These are phyloP conservation scores for Tagetes patula DNA, from an alignment of 129 eudicot genomes.

Conservation along the genomic window DNA sequence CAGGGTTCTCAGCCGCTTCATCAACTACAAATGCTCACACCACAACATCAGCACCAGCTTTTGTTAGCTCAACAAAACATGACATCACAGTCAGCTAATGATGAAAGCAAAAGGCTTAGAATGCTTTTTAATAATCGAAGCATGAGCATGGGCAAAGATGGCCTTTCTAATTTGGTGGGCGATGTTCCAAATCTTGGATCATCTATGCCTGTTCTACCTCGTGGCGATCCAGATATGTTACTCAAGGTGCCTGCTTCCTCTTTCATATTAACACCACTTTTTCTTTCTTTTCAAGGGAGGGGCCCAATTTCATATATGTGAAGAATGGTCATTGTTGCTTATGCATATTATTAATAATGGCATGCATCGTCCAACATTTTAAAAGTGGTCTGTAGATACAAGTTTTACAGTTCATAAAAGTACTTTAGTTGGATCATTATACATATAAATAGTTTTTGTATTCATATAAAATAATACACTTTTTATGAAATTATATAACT, in stretches of 20 bases:
- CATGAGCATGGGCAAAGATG: slow-evolving; percentile 72
- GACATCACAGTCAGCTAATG: slow-evolving; percentile 83
- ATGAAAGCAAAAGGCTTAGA: slow-evolving; percentile 83
- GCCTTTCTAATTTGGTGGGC: slow-evolving; percentile 66
- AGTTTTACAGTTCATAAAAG: no score
- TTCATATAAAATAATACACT: not conserved
- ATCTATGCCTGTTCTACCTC: slow-evolving; percentile 66
- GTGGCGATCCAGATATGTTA: slow-evolving; percentile 78
- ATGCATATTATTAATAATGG: no score
- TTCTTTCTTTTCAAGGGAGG: no score
- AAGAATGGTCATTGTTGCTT: no score
- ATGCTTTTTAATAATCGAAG: slow-evolving; percentile 77
- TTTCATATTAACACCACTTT: not conserved
- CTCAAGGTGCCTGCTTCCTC: slow-evolving; percentile 49
- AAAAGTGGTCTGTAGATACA: no score
- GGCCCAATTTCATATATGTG: no score
- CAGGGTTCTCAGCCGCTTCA: slow-evolving; percentile 89
- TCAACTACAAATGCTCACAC: slow-evolving; percentile 86
- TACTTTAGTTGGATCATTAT: not conserved
- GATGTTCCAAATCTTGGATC: slow-evolving; percentile 85
- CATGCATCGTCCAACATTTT: no score
- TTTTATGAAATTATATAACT: not conserved
- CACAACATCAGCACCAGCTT: slow-evolving; percentile 96
- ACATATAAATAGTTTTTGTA: not conserved
- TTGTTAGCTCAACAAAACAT: slow-evolving; percentile 85